Conservation (phyloP, 1,284 basidiomycete species). For the Trichosporon asahii region DNA sequence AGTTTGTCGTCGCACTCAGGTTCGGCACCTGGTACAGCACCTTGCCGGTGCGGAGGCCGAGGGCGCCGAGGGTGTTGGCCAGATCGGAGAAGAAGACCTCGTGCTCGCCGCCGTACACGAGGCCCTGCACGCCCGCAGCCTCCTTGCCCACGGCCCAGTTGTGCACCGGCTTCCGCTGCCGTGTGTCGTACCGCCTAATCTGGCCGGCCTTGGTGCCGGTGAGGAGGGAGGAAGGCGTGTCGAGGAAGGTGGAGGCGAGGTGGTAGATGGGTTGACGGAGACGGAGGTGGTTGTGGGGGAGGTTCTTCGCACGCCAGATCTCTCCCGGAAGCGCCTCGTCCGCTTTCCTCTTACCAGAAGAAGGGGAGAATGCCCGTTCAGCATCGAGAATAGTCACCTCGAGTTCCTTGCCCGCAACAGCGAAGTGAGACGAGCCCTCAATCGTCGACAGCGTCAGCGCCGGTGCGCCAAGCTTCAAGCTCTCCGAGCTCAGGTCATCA, state of each 20-base stretch:
- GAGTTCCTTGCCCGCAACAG: slow-evolving; percentile 82
- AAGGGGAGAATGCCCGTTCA: slow-evolving; percentile 60
- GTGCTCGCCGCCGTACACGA: slow-evolving; percentile 13
- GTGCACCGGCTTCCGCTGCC: slow-evolving; percentile 61
- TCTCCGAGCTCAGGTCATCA: slow-evolving; percentile 14
- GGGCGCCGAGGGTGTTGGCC: slow-evolving; percentile 63
- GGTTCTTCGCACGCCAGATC: slow-evolving; percentile 52
- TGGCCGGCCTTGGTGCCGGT: slow-evolving; percentile 74
- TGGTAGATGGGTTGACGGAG: slow-evolving; percentile 79
- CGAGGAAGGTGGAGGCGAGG: slow-evolving; percentile 58
- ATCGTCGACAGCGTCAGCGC: slow-evolving; percentile 49
- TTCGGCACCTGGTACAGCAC: slow-evolving; percentile 64
- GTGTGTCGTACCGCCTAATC: slow-evolving; percentile 74
- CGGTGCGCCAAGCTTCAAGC: slow-evolving; percentile 26
- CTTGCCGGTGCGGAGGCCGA: slow-evolving; percentile 72
- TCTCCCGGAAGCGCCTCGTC: slow-evolving; percentile 62
- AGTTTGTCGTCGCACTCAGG: slow-evolving; percentile 40
- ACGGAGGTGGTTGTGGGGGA: slow-evolving; percentile 68
- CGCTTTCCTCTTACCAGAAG: slow-evolving; percentile 58
- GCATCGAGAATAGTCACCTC: slow-evolving; percentile 78
- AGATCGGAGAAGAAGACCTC: slow-evolving; percentile 73
- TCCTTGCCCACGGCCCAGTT: slow-evolving; percentile 51
- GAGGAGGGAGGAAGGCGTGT: slow-evolving; percentile 56
- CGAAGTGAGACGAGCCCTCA: slow-evolving; percentile 61
- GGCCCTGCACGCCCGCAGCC: slow-evolving; percentile 62